Percentiles rank a stretch among this genome's conserved stretches.
Evolutionary conservation across 441 rosid species (phyloP).

Genomic region (Biscutella laevigata): DNA sequence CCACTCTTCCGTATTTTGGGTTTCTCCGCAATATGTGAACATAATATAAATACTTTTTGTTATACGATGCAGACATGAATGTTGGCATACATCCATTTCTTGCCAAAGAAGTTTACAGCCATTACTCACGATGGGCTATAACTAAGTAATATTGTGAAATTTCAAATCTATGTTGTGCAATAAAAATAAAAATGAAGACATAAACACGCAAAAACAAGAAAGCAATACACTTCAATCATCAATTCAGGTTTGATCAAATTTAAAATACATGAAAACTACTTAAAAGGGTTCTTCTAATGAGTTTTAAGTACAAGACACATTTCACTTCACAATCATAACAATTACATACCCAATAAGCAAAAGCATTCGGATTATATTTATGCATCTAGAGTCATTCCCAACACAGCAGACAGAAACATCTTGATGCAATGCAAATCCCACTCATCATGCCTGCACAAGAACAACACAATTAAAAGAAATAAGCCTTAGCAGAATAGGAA

Average conservation of each 20-base stretch:
- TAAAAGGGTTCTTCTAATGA: background rate
- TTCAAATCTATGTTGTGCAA: background rate
- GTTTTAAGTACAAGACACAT: conserved; percentile 18
- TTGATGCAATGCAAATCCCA: background rate
- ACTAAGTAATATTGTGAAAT: background rate
- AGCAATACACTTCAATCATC: conserved; percentile 2
- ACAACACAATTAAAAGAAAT: background rate
- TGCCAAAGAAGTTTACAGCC: background rate
- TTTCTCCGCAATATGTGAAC: background rate
- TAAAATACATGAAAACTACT: conserved; percentile 14
- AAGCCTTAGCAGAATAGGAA: background rate
- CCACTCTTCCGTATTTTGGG: background rate
- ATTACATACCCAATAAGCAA: conserved; percentile 13
- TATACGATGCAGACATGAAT: background rate
- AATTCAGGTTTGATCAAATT: background rate
- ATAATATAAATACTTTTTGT: conserved; percentile 3
- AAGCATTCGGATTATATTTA: conserved; percentile 16
- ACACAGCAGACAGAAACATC: conserved; percentile 1
- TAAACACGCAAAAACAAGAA: background rate
- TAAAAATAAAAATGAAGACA: background rate
- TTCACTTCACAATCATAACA: conserved; percentile 17
- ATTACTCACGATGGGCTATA: background rate
- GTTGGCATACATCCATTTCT: background rate
- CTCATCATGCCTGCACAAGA: conserved; percentile 14
- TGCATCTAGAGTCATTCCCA: conserved; percentile 10